These are phyloP conservation scores for Paecilomyces dactylethromorphus DNA, from an alignment of 2,329 filamentous ascomycete genomes.

Conservation along the genomic window DNA sequence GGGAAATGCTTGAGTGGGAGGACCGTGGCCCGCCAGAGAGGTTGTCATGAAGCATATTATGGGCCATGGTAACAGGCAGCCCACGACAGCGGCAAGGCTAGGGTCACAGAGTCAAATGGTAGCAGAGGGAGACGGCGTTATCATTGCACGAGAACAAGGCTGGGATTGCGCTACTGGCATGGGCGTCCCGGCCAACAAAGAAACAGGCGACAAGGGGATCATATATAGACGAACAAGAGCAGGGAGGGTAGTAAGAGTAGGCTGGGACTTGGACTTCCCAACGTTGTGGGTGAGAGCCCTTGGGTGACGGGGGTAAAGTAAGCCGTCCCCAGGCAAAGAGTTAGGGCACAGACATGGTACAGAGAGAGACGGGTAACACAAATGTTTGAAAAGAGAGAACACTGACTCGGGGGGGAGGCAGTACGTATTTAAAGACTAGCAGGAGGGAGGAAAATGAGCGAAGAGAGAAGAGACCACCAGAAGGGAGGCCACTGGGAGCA, in stretches of 20 bases:
- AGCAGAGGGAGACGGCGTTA: background rate
- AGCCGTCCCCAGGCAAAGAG: background rate
- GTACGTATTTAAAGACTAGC: background rate
- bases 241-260: background rate
- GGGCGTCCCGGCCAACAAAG: background rate
- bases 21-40: background rate
- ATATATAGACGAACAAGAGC: background rate
- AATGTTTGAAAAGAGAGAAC: background rate
- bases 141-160: background rate
- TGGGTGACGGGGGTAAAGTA: background rate
- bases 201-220: background rate
- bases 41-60: conserved; percentile 1
- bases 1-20: background rate
- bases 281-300: background rate
- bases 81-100: background rate
- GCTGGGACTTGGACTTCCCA: background rate
- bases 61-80: background rate
- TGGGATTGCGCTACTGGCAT: background rate
- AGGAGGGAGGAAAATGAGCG: background rate
- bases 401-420: background rate
- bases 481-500: background rate
- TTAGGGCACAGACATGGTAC: background rate
- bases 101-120: background rate
- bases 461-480: background rate
- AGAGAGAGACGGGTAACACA: background rate